Evolutionary conservation across 1,139 yeast species (phyloP).

Genomic region (Saccharomyces hybrid): DNA sequence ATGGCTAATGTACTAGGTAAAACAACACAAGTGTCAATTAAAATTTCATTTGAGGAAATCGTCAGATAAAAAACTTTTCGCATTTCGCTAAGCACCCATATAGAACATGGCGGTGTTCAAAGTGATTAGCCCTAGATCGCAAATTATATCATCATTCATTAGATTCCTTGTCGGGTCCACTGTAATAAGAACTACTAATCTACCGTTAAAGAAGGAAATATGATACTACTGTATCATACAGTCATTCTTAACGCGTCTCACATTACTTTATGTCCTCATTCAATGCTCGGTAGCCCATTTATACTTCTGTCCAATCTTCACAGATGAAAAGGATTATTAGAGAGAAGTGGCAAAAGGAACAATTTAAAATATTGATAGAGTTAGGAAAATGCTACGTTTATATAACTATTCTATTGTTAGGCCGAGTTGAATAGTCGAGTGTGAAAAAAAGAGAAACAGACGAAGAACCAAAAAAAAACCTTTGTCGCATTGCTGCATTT

Average conservation of each 20-base stretch:
- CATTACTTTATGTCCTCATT: neutral
- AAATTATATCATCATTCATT: slow-evolving; percentile 50
- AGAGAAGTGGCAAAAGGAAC: too few species aligned
- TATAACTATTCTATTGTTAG: neutral
- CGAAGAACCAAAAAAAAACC: neutral
- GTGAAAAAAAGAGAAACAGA: neutral
- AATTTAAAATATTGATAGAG: neutral
- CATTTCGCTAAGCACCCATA: slow-evolving; percentile 35
- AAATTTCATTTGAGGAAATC: neutral
- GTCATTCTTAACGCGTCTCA: neutral
- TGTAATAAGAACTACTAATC: neutral
- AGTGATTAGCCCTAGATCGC: slow-evolving; percentile 47
- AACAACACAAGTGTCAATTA: neutral
- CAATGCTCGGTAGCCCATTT: neutral
- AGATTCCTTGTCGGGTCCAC: neutral
- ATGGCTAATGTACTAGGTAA: neutral
- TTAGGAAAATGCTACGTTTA: neutral
- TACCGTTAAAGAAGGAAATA: neutral
- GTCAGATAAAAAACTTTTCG: slow-evolving; percentile 34
- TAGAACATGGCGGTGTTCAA: slow-evolving; percentile 44
- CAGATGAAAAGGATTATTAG: too few species aligned
- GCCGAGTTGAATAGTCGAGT: neutral
- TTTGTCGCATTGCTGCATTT: too few species aligned
- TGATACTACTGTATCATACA: neutral
- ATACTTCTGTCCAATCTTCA: too few species aligned